A percentile compares a stretch with the other conserved stretches of the same genome.
phyloP scores from a whole-genome alignment of 2,329 filamentous ascomycete genomes.

The Zymoseptoria brevis region DNA sequence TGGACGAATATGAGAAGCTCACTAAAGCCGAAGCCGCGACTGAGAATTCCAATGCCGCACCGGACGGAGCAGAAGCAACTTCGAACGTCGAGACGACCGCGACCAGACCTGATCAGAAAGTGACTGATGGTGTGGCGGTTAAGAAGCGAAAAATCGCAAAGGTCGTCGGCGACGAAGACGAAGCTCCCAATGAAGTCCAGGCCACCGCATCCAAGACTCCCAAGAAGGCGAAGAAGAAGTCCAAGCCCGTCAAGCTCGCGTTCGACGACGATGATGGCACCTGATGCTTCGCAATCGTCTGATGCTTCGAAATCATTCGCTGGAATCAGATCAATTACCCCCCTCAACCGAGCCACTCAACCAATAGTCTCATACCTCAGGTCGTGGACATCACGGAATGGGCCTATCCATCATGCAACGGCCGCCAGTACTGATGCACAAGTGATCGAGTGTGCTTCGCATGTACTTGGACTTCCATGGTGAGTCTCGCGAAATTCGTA shows the following conservation, averaged over 20 bases:
- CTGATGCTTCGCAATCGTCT: background rate
- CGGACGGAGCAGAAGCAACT: background rate
- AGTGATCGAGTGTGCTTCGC: background rate
- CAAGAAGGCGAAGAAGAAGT: slow-evolving; percentile 30
- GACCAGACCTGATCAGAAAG: slow-evolving; percentile 10
- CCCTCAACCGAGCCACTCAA: background rate
- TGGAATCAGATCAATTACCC: background rate
- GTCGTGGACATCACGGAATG: background rate
- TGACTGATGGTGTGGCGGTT: slow-evolving; percentile 18
- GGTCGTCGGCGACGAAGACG: slow-evolving; percentile 27
- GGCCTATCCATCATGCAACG: background rate
- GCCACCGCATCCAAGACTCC: slow-evolving; percentile 9
- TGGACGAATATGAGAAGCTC: slow-evolving; percentile 43
- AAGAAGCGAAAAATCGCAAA: slow-evolving; percentile 33
- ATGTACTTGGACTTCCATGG: background rate
- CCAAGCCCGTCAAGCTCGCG: slow-evolving; percentile 29
- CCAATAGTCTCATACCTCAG: background rate
- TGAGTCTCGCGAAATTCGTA: background rate
- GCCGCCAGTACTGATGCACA: background rate
- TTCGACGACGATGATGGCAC: slow-evolving; percentile 28
- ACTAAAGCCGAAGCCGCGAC: slow-evolving; percentile 15
- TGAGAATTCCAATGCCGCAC: slow-evolving; percentile 2
- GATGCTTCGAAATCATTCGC: background rate
- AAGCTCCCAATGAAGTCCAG: slow-evolving; percentile 9
- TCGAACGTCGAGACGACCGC: background rate